Evolutionary conservation across 176 grass and related monocot genomes (phyloP).

Genomic region (Zoysia pacifica): DNA sequence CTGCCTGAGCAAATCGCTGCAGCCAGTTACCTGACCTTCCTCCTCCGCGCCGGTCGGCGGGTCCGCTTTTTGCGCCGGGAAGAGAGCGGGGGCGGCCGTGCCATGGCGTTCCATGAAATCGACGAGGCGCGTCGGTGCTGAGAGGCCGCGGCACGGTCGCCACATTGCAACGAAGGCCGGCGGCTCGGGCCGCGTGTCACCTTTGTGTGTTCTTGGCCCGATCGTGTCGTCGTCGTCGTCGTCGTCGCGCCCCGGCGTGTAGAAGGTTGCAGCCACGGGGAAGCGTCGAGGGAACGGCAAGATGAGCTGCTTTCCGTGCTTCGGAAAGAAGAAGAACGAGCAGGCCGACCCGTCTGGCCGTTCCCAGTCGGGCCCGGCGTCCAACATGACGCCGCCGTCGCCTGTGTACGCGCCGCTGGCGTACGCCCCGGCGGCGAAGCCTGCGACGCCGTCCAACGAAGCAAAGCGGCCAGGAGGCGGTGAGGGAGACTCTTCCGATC

Average conservation of each 20-base stretch:
- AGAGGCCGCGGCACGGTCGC: slow-evolving; percentile 30
- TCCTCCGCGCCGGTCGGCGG: not conserved
- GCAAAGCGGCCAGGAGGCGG: slow-evolving; percentile 22
- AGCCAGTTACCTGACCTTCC: not conserved
- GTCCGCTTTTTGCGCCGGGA: not conserved
- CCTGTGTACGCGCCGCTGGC: not conserved
- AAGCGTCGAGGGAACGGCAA: slow-evolving; percentile 21
- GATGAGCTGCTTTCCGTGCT: slow-evolving; percentile 81
- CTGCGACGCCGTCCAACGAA: not conserved
- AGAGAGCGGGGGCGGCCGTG: not conserved
- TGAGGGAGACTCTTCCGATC: not conserved
- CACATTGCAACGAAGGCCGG: slow-evolving; percentile 31
- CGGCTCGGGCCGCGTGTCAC: slow-evolving; percentile 6
- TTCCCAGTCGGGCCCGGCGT: not conserved
- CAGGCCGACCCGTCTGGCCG: not conserved
- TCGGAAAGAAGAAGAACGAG: slow-evolving; percentile 37
- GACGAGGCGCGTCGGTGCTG: slow-evolving; percentile 32
- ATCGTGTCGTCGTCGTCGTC: slow-evolving; percentile 14
- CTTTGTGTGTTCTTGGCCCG: slow-evolving; percentile 3
- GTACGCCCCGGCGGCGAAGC: not conserved
- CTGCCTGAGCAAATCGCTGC: slow-evolving; percentile 1
- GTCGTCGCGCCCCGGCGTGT: not conserved
- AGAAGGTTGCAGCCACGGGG: slow-evolving; percentile 20
- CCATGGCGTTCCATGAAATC: slow-evolving; percentile 37
- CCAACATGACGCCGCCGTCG: slow-evolving; percentile 41